Evolutionary conservation across 1,139 yeast species (phyloP).

Genomic region (Candida freyschussii): DNA sequence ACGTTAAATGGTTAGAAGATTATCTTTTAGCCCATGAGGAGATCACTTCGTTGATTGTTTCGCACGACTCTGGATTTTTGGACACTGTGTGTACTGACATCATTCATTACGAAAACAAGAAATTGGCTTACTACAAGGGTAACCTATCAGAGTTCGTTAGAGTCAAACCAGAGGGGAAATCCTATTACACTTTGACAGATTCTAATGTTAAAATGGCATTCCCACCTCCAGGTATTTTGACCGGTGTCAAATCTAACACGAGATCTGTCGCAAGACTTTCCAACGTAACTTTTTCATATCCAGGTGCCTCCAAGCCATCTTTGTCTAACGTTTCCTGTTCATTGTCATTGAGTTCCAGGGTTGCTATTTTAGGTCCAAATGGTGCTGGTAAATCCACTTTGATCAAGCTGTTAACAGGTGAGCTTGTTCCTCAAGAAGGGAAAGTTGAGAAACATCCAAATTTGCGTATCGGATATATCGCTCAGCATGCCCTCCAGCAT

Average conservation of each 20-base stretch:
- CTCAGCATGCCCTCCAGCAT: slow-evolving; percentile 97
- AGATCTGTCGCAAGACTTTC: slow-evolving; percentile 92
- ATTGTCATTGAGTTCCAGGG: slow-evolving; percentile 87
- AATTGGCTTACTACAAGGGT: slow-evolving; percentile 93
- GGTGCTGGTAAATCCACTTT: slow-evolving; percentile 99
- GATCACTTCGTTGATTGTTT: slow-evolving; percentile 90
- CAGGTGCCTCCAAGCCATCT: slow-evolving; percentile 85
- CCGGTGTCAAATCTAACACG: slow-evolving; percentile 93
- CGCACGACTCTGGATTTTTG: slow-evolving; percentile 96
- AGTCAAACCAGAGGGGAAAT: slow-evolving; percentile 91
- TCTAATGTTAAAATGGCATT: slow-evolving; percentile 93
- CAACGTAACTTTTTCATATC: slow-evolving; percentile 82
- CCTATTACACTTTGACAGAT: slow-evolving; percentile 93
- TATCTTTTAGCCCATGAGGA: slow-evolving; percentile 76
- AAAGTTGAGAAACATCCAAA: slow-evolving; percentile 97
- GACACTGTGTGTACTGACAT: slow-evolving; percentile 96
- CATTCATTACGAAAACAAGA: slow-evolving; percentile 93
- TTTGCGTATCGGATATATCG: slow-evolving; percentile 96
- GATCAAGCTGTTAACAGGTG: slow-evolving; percentile 89
- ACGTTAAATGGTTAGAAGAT: slow-evolving; percentile 91
- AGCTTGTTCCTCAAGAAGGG: slow-evolving; percentile 79
- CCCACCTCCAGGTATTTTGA: slow-evolving; percentile 96
- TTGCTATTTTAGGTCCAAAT: slow-evolving; percentile 94
- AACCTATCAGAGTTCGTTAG: slow-evolving; percentile 89
- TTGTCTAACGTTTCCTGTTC: slow-evolving; percentile 78